Evolutionary conservation across 2,329 filamentous ascomycete species (phyloP), one percentile per base, ranked within the genome.

Genomic region (Rutstroemia sp.): DNA sequence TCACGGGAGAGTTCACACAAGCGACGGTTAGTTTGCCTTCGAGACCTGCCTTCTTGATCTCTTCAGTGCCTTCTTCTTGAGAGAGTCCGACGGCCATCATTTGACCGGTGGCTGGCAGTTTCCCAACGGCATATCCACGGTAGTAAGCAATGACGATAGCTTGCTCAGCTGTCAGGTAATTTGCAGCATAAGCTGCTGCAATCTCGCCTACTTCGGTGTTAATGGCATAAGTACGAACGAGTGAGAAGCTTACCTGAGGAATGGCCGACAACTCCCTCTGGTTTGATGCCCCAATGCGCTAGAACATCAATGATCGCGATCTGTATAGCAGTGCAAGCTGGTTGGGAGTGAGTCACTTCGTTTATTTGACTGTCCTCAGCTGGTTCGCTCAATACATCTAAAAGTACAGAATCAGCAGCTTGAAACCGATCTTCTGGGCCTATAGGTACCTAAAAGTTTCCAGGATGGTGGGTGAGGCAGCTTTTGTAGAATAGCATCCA

Each of bases 281-380:
- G 72, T 5, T 58, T 59, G 21, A 79, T 65, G 1, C 69, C 70
- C 70, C 71, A 77, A 2, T 72, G 70, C 23, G 69, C 38, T 0
- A 80, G 66, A 3, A 79, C 66, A 9, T 72, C 66, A 0, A 74
- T 71, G 2, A 79, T 62, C 0, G 70, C 61, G 21, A 80, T 66
- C 61, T 80, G 78, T 2, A 80, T 57, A 0, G 76, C 74, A 0
- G 75, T 76, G 58, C 71, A 75, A 67, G 72, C 64, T 57, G 74
- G 73, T 61, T 76, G 73, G 38, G 56, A 58, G n/a, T 27, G 25
- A 9, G 55, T 44, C 4, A 52, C 56, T 59, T 75, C 71, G 5
- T 69, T 39, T 1, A 50, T 50, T 16, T n/a, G 19, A 34, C 47
- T 49, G 0, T 39, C 4, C 18, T 49, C 9, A 4, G 18, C 38